Percentiles rank a stretch among this genome's conserved stretches.
These are phyloP conservation scores for Telfairia occidentalis DNA, from an alignment of 331 rosid species.

Conservation along the genomic window DNA sequence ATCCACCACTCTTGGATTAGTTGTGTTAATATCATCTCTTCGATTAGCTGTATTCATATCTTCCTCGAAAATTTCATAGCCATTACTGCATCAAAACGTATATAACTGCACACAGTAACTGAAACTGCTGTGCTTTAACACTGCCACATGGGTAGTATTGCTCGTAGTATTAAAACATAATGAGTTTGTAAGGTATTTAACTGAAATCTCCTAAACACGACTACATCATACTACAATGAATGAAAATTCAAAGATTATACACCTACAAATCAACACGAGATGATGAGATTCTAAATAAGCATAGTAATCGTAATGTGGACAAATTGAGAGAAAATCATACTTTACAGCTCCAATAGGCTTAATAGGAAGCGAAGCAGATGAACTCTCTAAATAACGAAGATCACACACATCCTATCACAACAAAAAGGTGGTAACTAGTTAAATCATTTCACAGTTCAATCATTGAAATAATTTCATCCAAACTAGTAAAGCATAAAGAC, in stretches of 20 bases:
- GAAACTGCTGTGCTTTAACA: neutral
- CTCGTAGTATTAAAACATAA: neutral
- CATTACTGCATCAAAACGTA: conserved; percentile 52
- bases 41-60: conserved; percentile 45
- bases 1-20: conserved; percentile 37
- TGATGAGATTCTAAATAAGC: neutral
- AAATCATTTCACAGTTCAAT: neutral
- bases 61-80: conserved; percentile 60
- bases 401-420: conserved; percentile 61
- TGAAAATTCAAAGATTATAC: too few species aligned
- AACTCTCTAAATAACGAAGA: conserved; percentile 59
- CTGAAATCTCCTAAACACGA: neutral
- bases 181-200: neutral
- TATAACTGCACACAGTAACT: neutral
- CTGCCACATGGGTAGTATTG: conserved; percentile 9
- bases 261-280: neutral
- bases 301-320: neutral
- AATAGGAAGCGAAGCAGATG: conserved; percentile 66
- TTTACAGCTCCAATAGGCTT: conserved; percentile 87
- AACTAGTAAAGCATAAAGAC: neutral
- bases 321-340: conserved; percentile 29
- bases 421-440: conserved; percentile 12
- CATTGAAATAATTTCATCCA: neutral
- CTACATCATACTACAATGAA: neutral
- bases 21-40: conserved; percentile 40